These are phyloP conservation scores for Luzula sylvatica DNA, from an alignment of 176 grass and related monocot species.

Conservation along the genomic window DNA sequence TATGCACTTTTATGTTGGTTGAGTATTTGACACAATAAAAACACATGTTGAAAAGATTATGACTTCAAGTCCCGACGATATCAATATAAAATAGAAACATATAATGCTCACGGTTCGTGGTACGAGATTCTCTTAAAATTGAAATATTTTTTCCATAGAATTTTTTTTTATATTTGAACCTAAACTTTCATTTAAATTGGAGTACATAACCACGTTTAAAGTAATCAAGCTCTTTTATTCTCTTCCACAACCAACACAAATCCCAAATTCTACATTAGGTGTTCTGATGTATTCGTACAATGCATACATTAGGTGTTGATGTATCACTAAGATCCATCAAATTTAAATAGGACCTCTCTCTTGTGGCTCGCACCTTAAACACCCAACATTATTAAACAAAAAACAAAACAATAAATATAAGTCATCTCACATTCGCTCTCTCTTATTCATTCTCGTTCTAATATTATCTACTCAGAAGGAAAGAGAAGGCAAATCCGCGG, in stretches of 20 bases:
- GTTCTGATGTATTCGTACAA: slow-evolving; percentile 23
- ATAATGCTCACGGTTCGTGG: too few species aligned
- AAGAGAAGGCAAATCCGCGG: slow-evolving; percentile 45
- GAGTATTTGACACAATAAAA: too few species aligned
- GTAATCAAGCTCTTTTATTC: slow-evolving; percentile 10
- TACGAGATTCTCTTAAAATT: too few species aligned
- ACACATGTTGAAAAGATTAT: too few species aligned
- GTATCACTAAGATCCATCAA: slow-evolving; percentile 8
- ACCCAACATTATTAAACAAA: slow-evolving; percentile 37
- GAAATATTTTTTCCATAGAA: too few species aligned
- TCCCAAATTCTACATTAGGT: slow-evolving; percentile 15
- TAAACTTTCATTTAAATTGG: too few species aligned
- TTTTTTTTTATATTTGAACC: too few species aligned
- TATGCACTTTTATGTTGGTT: too few species aligned
- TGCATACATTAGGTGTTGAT: slow-evolving; percentile 16
- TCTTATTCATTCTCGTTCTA: neutral
- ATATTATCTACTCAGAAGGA: slow-evolving; percentile 38
- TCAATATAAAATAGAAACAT: too few species aligned
- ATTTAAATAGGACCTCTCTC: slow-evolving; percentile 27
- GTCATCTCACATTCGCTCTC: slow-evolving; percentile 17
- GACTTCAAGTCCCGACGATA: too few species aligned
- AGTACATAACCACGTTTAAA: too few species aligned
- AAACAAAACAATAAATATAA: slow-evolving; percentile 23
- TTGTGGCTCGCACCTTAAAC: slow-evolving; percentile 22
- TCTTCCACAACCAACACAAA: slow-evolving; percentile 24